Evolutionary conservation across 176 grass and related monocot species (phyloP).

Genomic region (Rhynchospora breviuscula): DNA sequence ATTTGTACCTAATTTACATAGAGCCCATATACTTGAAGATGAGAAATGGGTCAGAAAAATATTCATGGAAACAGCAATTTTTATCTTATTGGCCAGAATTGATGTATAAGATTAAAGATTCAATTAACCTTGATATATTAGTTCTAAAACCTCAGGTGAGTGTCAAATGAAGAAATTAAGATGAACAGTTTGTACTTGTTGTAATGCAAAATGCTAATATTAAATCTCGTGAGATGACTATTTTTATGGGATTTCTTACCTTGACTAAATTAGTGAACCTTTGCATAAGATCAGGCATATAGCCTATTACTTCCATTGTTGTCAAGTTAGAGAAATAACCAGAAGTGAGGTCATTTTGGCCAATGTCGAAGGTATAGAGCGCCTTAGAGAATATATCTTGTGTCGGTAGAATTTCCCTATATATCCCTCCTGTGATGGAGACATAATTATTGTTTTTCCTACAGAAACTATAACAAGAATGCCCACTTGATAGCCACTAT

Average conservation of each 20-base stretch:
- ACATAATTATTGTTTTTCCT: background rate
- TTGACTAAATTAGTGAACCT: constrained; percentile 56
- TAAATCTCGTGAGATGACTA: background rate
- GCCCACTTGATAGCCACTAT: too few relatives aligned
- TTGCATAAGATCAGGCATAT: constrained; percentile 71
- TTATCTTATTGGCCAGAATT: background rate
- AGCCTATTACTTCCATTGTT: constrained; percentile 48
- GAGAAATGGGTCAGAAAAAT: background rate
- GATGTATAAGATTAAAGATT: background rate
- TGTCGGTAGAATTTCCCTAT: constrained; percentile 56
- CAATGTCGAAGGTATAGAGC: constrained; percentile 94
- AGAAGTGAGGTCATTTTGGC: constrained; percentile 89
- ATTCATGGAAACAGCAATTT: background rate
- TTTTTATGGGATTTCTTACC: constrained; percentile 24
- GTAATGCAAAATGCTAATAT: background rate
- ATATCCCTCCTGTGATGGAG: constrained; percentile 46
- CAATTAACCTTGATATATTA: background rate
- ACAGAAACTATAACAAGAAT: background rate
- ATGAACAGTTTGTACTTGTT: background rate
- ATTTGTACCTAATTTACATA: background rate
- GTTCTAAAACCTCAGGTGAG: background rate
- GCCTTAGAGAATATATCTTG: constrained; percentile 73
- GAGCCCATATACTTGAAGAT: background rate
- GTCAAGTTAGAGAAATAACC: constrained; percentile 61
- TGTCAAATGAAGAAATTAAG: background rate